Evolutionary conservation across 208 protist genomes (phyloP), one percentile per base, ranked within the genome.

Genomic region (Trichomonas gallinae): DNA sequence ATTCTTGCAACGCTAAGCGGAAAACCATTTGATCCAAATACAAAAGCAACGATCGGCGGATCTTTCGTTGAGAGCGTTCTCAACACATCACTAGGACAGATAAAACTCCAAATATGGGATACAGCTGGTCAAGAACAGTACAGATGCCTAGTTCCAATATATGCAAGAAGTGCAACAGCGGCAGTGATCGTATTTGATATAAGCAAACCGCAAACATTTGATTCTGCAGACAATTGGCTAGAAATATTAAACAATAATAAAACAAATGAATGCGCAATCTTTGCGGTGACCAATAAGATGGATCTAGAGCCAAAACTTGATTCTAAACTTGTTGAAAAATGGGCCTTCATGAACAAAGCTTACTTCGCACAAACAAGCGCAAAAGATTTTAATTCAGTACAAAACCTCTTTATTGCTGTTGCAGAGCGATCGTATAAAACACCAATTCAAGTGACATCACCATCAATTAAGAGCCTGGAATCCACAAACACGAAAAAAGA

Each of bases 11-110:
- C n/a, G 15, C 15, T 42, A 40, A 49, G 31, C 23, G 99, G 99
- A 96, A 98, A 99, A 97, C 98, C 98, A 36, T 99, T 99, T 96
- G 99, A 99, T 96, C 97, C 81, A 63, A 98, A 97, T 4, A 98
- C 98, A 96, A 21, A 97, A 98, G 98, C 99, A 13, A 99, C 99
- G 15, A 99, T 99, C 96, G 99, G 99, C 48, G 99, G 99, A 97
- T 99, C 99, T 97, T 99, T 99, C 97, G 98, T 99, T 17, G 98
- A 98, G 40, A 99, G 99, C 97, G 99, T 98, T 2, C 98, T 99
- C 97, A 98, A 99, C 96, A 97, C 99, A 9, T 98, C 99, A 63
- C 98, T 99, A 91, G 82, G 97, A 40, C 98, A 38, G 0, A 96
- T 96, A 34, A 96, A 96, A 45, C 31, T 96, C 4, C 46, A 6